phyloP scores from a whole-genome alignment of 257 asterid species.

The Ajuga chamaepitys region DNA sequence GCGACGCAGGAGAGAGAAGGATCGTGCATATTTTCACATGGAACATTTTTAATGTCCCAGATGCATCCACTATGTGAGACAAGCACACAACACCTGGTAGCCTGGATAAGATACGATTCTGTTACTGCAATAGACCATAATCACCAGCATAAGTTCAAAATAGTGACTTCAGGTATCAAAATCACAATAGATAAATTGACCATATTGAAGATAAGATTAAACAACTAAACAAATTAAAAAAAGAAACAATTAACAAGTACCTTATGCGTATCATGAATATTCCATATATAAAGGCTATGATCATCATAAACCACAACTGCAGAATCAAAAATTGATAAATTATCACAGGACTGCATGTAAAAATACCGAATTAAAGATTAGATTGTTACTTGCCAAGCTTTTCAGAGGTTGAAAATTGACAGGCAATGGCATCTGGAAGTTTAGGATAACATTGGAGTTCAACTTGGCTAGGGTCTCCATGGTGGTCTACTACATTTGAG shows the following conservation, averaged over 20 bases:
- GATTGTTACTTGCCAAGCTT: slow-evolving; percentile 52
- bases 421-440: slow-evolving; percentile 68
- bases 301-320: slow-evolving; percentile 71
- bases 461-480: slow-evolving; percentile 13
- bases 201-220: neutral
- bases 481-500: slow-evolving; percentile 25
- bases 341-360: slow-evolving; percentile 15
- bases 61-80: slow-evolving; percentile 66
- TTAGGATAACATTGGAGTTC: slow-evolving; percentile 21
- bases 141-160: slow-evolving; percentile 21
- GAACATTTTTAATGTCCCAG: slow-evolving; percentile 58
- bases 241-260: slow-evolving; percentile 17
- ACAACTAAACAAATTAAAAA: neutral
- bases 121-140: slow-evolving; percentile 35
- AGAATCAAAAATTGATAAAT: slow-evolving; percentile 19
- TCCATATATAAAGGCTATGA: slow-evolving; percentile 59
- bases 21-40: slow-evolving; percentile 55
- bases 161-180: slow-evolving; percentile 12
- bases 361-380: slow-evolving; percentile 9
- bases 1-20: slow-evolving; percentile 55
- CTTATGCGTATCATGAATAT: slow-evolving; percentile 39
- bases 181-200: neutral
- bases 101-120: slow-evolving; percentile 43
- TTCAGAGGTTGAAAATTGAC: slow-evolving; percentile 53
- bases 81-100: slow-evolving; percentile 59